Base-by-base conservation (phyloP, 345 rosid genomes). In the Melastoma malabathricum region DNA sequence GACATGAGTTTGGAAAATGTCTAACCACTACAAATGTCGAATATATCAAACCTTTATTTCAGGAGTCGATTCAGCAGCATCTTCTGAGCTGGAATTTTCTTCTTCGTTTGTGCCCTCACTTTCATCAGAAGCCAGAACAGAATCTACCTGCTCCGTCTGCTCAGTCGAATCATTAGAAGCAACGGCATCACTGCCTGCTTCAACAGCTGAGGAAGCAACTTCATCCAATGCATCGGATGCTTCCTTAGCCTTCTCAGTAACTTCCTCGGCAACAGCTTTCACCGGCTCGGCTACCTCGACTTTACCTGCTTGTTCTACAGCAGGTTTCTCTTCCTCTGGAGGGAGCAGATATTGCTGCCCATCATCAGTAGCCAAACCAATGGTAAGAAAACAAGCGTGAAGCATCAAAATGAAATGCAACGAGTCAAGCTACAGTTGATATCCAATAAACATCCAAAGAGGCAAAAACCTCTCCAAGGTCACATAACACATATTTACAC, bases 301-400 rank as follows among this genome's bases (percentile, higher is more conserved):
- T 15, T 59, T n/a, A n/a, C n/a, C n/a, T n/a, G n/a, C n/a, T n/a
- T n/a, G n/a, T n/a, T n/a, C n/a, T n/a, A n/a, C 72, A 48, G 62
- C 76, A 51, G 62, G 55, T 64, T 77, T 80, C 64, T 56, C 79
- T 38, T 76, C 95, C 68, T 81, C 74, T 57, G 68, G 81, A 62
- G 72, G 59, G 80, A 90, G 64, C 16, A 68, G 56, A 68, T 90
- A 90, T 67, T 86, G 85, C 96, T 86, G 64, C 52, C 45, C n/a
- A 9, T 15, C 10, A 22, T 6, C 43, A 43, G 56, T 46, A 2
- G 19, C 55, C 25, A 34, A 34, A 2, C 41, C 41, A 34, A 34
- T n/a, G n/a, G n/a, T n/a, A n/a, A n/a, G n/a, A n/a, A n/a, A n/a
- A n/a, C n/a, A n/a, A n/a, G n/a, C n/a, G n/a, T n/a, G n/a, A n/a